Base-by-base conservation (phyloP, 106 monocot species). In the Apostasia ramifera region DNA sequence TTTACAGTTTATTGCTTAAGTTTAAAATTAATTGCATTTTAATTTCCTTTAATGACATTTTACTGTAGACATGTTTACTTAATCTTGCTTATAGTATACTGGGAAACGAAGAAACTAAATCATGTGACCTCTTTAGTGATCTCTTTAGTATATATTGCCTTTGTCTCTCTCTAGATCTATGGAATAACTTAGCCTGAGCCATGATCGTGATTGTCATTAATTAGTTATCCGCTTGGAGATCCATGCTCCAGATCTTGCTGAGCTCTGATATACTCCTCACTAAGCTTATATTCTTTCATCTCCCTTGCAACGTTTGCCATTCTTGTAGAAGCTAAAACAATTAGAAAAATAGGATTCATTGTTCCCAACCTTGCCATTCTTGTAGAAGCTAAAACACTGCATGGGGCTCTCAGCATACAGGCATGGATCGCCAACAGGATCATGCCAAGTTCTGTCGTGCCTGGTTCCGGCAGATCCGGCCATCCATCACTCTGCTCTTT, bases 401-500 rank as follows among this genome's bases (percentile, higher is more conserved):
- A 13, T 57, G 4, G 42, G 62, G 40, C 78, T 64, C 8, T 40
- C 59, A 0, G 8, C 13, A 6, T 58, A 62, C 2, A 73, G 61
- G 64, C 94, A 94, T 5, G 63, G 3, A 37, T 72, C 73, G 40
- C 82, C 87, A 8, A 55, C 41, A 6, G 75, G 65, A 48, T 94
- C 94, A 55, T 72, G 70, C 87, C 87, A 90, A 2, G 63, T 56
- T 3, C 90, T 90, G 44, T 75, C 55, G 70, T 94, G 83, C 56
- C 67, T 54, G 78, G 90, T 85, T 59, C 83, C 85, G 12, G 85
- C 43, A 72, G 83, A 73, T 8, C 63, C 70, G 38, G 94, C 79
- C 3, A 81, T n/a, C 91, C 87, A 90, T 78, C 4, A 94, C 57
- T 69, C 87, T 88, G 71, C 88, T 91, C 77, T 83, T 86, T 74